phyloP scores from a whole-genome alignment of 2,329 filamentous ascomycete species.

The Eutypa lata region DNA sequence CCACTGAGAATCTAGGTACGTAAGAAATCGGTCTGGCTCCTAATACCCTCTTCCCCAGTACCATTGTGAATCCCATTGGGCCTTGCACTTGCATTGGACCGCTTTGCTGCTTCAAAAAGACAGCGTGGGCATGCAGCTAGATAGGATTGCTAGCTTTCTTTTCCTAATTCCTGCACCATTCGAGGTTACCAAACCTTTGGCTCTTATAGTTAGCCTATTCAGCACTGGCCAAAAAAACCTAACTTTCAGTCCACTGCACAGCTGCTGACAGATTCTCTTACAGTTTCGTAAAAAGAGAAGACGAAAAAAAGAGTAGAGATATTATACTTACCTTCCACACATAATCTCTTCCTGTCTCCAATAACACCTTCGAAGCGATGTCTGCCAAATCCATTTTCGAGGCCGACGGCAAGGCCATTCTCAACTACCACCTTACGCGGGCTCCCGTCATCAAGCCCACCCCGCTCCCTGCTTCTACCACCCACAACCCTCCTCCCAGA shows the following conservation, averaged over 20 bases:
- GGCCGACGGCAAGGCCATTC: constrained; percentile 99
- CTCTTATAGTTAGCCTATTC: not conserved
- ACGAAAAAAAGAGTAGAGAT: constrained; percentile 13
- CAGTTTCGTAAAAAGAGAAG: constrained; percentile 8
- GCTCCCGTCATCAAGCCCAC: constrained; percentile 97
- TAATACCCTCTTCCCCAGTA: not conserved
- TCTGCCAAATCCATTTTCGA: constrained; percentile 97
- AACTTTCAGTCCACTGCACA: not conserved
- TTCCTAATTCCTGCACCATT: not conserved
- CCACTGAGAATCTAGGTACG: not conserved
- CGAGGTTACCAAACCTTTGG: too few relatives aligned
- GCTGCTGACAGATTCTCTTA: constrained; percentile 16
- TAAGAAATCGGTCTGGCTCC: not conserved
- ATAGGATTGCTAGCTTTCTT: too few relatives aligned
- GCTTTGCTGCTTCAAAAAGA: too few relatives aligned
- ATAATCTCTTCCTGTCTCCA: too few relatives aligned
- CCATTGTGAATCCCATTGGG: not conserved
- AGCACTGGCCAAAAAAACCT: not conserved
- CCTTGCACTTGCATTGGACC: constrained; percentile 2
- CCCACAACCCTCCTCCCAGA: constrained; percentile 89
- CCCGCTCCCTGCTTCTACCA: constrained; percentile 77
- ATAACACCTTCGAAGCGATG: constrained; percentile 53
- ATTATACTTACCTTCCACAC: constrained; percentile 24
- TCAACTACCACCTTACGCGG: constrained; percentile 99
- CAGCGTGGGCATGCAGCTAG: too few relatives aligned